These are phyloP conservation scores for Ceratocystis papillata DNA, from an alignment of 2,329 filamentous ascomycete species.

Conservation along the genomic window DNA sequence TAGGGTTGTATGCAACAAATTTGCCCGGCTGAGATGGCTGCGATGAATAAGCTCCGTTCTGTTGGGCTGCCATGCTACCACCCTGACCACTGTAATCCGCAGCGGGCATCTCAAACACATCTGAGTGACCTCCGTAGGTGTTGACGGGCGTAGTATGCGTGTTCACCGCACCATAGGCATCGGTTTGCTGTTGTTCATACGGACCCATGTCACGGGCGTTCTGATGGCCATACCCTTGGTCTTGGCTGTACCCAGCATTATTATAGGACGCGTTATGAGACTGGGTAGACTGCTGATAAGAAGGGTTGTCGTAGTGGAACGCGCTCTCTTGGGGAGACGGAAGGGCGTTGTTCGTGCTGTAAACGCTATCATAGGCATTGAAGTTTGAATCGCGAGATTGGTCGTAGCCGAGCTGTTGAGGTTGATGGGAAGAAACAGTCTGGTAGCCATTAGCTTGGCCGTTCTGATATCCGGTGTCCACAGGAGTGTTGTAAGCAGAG, in stretches of 20 bases:
- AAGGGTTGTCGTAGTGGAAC: constrained; percentile 23
- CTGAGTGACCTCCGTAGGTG: constrained; percentile 25
- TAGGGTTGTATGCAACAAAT: constrained; percentile 13
- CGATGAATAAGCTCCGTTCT: neutral
- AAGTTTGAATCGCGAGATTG: constrained; percentile 18
- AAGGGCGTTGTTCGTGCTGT: constrained; percentile 17
- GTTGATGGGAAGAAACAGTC: constrained; percentile 15
- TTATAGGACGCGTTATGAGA: neutral
- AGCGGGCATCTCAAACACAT: constrained; percentile 25
- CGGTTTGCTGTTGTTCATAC: constrained; percentile 17
- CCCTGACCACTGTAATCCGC: constrained; percentile 26
- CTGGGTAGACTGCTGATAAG: constrained; percentile 20
- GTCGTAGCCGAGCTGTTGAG: constrained; percentile 14
- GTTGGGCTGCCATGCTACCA: constrained; percentile 13
- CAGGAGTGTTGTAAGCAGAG: constrained; percentile 15
- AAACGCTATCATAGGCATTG: constrained; percentile 14
- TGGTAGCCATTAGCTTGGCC: constrained; percentile 16
- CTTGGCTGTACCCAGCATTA: constrained; percentile 13
- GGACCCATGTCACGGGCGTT: constrained; percentile 9
- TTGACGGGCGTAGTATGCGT: constrained; percentile 27
- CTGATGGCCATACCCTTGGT: constrained; percentile 12
- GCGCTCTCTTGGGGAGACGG: constrained; percentile 23
- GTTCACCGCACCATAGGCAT: constrained; percentile 13
- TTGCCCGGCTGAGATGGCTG: constrained; percentile 8
- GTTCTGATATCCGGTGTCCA: constrained; percentile 12